phyloP scores from a whole-genome alignment of 768 basidiomycete species.

The Collybia sordida region DNA sequence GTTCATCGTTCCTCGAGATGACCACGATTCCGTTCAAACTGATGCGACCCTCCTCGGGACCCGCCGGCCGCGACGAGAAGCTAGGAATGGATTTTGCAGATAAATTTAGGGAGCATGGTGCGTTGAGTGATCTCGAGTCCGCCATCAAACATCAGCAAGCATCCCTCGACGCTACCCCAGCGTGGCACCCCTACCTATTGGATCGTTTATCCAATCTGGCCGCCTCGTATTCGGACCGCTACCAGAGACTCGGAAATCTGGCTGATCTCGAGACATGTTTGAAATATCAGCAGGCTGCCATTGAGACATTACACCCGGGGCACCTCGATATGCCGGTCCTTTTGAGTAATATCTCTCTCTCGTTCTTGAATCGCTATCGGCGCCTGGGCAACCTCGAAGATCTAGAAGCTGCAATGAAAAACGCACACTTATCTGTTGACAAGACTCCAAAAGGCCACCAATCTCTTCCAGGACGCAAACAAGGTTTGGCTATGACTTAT shows the following conservation, averaged over 20 bases:
- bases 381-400: slow-evolving; percentile 1
- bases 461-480: slow-evolving; percentile 1
- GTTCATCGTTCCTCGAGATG: no score
- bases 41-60: no score
- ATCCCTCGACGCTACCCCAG: slow-evolving; percentile 1
- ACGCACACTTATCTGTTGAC: slow-evolving; percentile 1
- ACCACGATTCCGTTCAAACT: no score
- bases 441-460: background rate
- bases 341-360: slow-evolving; percentile 2
- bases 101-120: background rate
- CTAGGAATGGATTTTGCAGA: background rate
- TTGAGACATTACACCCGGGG: slow-evolving; percentile 1
- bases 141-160: slow-evolving; percentile 3
- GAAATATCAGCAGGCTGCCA: background rate
- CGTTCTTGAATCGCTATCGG: slow-evolving; percentile 1
- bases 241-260: slow-evolving; percentile 1
- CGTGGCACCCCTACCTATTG: background rate
- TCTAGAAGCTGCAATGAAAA: slow-evolving; percentile 4
- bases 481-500: slow-evolving; percentile 6
- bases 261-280: slow-evolving; percentile 7
- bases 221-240: slow-evolving; percentile 1
- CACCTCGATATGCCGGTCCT: background rate
- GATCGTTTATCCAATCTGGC: background rate
- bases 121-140: slow-evolving; percentile 3
- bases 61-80: slow-evolving; percentile 8